Percentiles rank a stretch among this genome's conserved stretches.
Evolutionary conservation across 306 rosid genomes (phyloP).

Genomic region (Cucurbita moschata): DNA sequence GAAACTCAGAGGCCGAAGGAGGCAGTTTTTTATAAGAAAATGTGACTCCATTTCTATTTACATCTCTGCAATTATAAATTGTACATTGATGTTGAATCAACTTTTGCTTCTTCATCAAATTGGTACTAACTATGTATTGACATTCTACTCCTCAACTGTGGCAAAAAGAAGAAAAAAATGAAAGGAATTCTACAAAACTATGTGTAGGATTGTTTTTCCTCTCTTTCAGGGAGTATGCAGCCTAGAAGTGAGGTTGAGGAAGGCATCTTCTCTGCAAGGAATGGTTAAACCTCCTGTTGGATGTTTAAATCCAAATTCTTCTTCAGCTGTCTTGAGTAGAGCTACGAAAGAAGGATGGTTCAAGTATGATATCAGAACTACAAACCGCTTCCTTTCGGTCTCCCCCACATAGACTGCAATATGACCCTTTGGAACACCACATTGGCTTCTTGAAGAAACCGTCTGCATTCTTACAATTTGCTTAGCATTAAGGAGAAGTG

Average conservation of each 20-base stretch:
- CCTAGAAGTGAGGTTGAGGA: constrained; percentile 19
- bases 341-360: constrained; percentile 26
- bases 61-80: not conserved
- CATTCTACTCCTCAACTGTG: not conserved
- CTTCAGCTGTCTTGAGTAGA: constrained; percentile 19
- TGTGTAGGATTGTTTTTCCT: not conserved
- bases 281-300: constrained; percentile 46
- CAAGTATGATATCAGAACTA: constrained; percentile 30
- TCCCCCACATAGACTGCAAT: constrained; percentile 41
- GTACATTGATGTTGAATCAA: not conserved
- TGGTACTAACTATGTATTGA: not conserved
- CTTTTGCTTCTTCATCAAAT: not conserved
- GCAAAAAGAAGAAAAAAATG: not conserved
- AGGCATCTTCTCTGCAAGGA: constrained; percentile 31
- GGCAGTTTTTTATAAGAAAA: not conserved
- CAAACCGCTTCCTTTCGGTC: constrained; percentile 21
- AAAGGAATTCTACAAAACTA: not conserved
- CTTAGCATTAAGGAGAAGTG: constrained; percentile 1
- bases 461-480: constrained; percentile 3
- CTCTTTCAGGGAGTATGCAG: not conserved
- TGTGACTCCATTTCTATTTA: not conserved
- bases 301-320: constrained; percentile 40
- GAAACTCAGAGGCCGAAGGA: not conserved
- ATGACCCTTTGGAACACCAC: constrained; percentile 33
- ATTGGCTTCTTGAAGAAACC: not conserved